A percentile compares a stretch with the other conserved stretches of the same genome.
Evolutionary conservation across 495 filamentous ascomycete genomes (phyloP).

Genomic region (Zalerion maritima): DNA sequence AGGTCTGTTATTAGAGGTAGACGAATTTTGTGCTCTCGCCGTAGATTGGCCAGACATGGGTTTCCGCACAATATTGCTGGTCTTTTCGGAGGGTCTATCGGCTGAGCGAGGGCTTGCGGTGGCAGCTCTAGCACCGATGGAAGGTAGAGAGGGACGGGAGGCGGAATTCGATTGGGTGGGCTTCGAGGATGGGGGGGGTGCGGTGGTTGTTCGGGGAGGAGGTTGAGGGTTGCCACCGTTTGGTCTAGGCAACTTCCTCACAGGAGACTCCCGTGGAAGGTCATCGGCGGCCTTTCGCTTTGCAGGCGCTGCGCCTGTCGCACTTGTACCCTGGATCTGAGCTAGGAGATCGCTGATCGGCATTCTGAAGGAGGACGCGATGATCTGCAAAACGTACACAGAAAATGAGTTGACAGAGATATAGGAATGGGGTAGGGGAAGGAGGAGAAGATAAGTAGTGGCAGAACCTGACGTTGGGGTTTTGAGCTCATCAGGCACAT

Average conservation of each 20-base stretch:
- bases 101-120: background rate
- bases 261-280: too few relatives aligned
- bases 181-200: constrained; percentile 2
- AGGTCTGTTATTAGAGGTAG: constrained; percentile 3
- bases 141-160: constrained; percentile 1
- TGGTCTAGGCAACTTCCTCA: too few relatives aligned
- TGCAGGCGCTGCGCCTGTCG: constrained; percentile 11
- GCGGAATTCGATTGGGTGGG: constrained; percentile 7
- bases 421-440: too few relatives aligned
- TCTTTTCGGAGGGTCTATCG: constrained; percentile 3
- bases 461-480: too few relatives aligned
- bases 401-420: too few relatives aligned
- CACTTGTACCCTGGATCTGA: constrained; percentile 36
- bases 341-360: constrained; percentile 41
- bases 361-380: constrained; percentile 5
- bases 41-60: constrained; percentile 1
- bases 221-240: constrained; percentile 2
- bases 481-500: too few relatives aligned
- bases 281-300: constrained; percentile 42
- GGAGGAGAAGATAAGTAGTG: too few relatives aligned
- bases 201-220: background rate
- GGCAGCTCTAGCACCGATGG: background rate
- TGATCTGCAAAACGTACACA: constrained; percentile 6
- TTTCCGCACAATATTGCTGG: constrained; percentile 1
- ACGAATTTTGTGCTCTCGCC: background rate